Evolutionary conservation across 371 early-diverging fungal species (phyloP).

Genomic region (Circinella minor): DNA sequence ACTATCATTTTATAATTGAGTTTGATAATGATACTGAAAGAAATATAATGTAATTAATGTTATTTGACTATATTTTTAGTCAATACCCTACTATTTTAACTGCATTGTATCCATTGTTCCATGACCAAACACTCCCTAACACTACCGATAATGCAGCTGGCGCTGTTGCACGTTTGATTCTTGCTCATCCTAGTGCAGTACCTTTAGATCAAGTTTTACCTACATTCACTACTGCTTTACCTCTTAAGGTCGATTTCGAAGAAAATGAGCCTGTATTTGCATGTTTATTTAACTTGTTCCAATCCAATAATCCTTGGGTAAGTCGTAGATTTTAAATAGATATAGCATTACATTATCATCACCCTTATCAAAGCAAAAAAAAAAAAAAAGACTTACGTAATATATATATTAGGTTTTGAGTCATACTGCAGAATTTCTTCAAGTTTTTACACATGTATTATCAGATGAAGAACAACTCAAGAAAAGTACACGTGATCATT

Average conservation of each 20-base stretch:
- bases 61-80: conserved; percentile 15
- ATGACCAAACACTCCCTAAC: conserved; percentile 61
- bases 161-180: conserved; percentile 58
- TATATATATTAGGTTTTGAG: conserved; percentile 28
- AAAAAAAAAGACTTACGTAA: neutral
- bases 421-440: conserved; percentile 36
- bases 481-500: conserved; percentile 54
- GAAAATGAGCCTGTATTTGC: conserved; percentile 83
- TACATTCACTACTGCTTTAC: conserved; percentile 69
- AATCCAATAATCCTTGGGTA: conserved; percentile 58
- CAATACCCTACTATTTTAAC: conserved; percentile 74
- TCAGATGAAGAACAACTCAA: conserved; percentile 62
- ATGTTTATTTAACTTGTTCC: conserved; percentile 66
- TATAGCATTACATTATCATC: too few relatives aligned
- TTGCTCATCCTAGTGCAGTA: conserved; percentile 70
- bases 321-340: conserved; percentile 17
- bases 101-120: conserved; percentile 75
- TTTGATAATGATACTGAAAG: too few relatives aligned
- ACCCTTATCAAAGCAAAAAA: too few relatives aligned
- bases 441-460: conserved; percentile 53
- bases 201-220: conserved; percentile 80
- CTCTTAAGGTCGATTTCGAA: conserved; percentile 77
- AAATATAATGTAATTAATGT: too few relatives aligned
- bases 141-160: conserved; percentile 89
- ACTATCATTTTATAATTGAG: too few relatives aligned